Percentiles rank a stretch among this genome's conserved stretches.
These are phyloP conservation scores for Geotrichum macrosporum DNA, from an alignment of 1,139 yeast species.

Conservation along the genomic window DNA sequence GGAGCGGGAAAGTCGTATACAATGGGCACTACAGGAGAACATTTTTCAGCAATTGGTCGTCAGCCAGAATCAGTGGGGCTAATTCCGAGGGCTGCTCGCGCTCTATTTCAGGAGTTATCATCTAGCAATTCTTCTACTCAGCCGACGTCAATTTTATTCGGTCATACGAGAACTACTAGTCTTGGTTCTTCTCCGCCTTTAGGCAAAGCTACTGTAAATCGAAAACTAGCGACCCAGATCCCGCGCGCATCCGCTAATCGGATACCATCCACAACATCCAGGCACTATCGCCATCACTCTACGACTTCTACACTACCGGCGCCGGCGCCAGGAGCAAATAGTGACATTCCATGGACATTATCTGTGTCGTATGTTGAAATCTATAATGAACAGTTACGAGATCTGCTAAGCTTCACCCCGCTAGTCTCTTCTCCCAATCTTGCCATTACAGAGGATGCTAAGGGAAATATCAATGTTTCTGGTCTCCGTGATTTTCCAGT, in stretches of 20 bases:
- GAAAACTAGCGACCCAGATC: constrained; percentile 1
- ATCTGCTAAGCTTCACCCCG: constrained; percentile 46
- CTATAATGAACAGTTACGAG: constrained; percentile 80
- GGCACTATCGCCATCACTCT: constrained; percentile 4
- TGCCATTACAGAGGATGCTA: constrained; percentile 68
- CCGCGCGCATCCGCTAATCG: constrained; percentile 4
- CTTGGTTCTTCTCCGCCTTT: constrained; percentile 5
- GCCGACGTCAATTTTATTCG: constrained; percentile 2
- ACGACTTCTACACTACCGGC: background rate
- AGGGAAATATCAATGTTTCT: constrained; percentile 65
- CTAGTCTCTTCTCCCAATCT: constrained; percentile 43
- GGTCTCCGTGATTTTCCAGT: constrained; percentile 67
- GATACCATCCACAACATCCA: too few relatives aligned
- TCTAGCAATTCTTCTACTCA: background rate
- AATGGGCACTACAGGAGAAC: constrained; percentile 33
- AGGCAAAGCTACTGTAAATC: background rate
- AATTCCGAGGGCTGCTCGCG: constrained; percentile 26
- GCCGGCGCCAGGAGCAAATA: background rate
- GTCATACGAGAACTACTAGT: constrained; percentile 6
- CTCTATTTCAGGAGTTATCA: constrained; percentile 23
- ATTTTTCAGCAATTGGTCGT: background rate
- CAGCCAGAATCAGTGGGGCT: constrained; percentile 25
- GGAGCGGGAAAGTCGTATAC: constrained; percentile 36
- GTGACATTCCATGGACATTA: constrained; percentile 38
- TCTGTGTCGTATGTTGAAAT: constrained; percentile 77